Base-by-base conservation (phyloP, 345 rosid species). In the Boechera retrofracta region DNA sequence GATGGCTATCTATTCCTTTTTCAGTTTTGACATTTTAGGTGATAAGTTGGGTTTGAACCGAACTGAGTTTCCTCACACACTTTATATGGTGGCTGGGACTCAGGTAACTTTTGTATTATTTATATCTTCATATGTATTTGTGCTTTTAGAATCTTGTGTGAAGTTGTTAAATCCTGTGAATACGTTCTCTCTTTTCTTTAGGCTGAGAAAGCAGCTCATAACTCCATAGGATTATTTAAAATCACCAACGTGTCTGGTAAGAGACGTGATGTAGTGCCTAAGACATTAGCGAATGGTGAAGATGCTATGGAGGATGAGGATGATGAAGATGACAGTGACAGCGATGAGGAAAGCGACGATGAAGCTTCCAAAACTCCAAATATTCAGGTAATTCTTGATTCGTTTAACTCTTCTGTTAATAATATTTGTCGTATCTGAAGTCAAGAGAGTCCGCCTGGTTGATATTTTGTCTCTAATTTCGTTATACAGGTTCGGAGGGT, bases 51-150 rank as follows among this genome's bases (percentile, higher is more conserved):
- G 98, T 58, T 81, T 94, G 83, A 87, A 87, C 36, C 88, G 96
- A 76, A 89, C 85, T 24, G 97, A 91, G 74, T 91, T 96, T 81
- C 97, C 99, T 4, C 94, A 95, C 80, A 86, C 90, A 0, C 80
- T 83, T 39, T 95, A 91, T 82, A 87, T 91, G 67, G 89, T 96
- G 65, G 90, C 98, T 13, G 98, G 97, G 41, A 92, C 98, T 77
- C 98, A 95, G 86, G 98, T 92, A 55, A 72, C 81, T 53, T 48
- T 44, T 69, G 13, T 60, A n/a, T 29, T 44, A 73, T 78, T 54
- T 6, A 33, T 45, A 3, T 67, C 42, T 67, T 68, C 1, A 6
- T 10, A 12, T 59, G 33, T 73, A 36, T 33, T 38, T 61, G n/a
- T 39, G 45, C 5, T 31, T 35, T 3, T 42, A 32, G 45, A 49